Base-by-base conservation (phyloP, 1,139 yeast species). In the Hanseniaspora gamundiae region DNA sequence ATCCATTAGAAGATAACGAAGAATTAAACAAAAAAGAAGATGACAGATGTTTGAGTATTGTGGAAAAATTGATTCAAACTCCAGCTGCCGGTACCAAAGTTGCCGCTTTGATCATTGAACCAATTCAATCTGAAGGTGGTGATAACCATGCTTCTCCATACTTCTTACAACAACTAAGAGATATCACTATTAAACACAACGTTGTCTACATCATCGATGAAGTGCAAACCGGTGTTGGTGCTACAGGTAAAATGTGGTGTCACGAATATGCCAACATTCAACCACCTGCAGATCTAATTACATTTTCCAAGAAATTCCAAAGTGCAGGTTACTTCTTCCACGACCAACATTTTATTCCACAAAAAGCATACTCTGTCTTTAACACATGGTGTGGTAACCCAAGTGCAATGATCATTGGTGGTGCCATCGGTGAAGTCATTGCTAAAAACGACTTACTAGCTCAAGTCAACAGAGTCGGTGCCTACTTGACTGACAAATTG, bases 381-480 rank as follows among this genome's bases (percentile, higher is more conserved):
- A 80, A 80, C 71, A 80, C 88, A 49, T 80, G 88, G 88, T 80
- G 86, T 65, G 88, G 87, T 56, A 87, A 80, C 59, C 85, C 87
- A 58, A 76, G 81, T 30, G 74, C 74, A 63, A 77, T 78, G 62
- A 65, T 77, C 45, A 64, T 78, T 50, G 82, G 84, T 39, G 76
- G 74, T 54, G 70, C 81, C 47, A 79, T 80, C 52, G 75, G 73
- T 50, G 67, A 76, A 55, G 82, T 80, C 57, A 69, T 80, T 45
- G 57, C 60, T 17, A 69, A 71, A 52, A 61, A 78, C 47, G 69
- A 71, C 48, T 68, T 80, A 52, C 70, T 76, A 41, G 61, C 63
- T 10, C 69, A 69, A 45, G 73, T 79, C 30, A 68, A 71, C 8
- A 63, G 70, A 52, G 79, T 75, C 29, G 88, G 87, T 55, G 72